Conservation (phyloP, 1,139 yeast genomes). For the Ogataea hybrid region DNA sequence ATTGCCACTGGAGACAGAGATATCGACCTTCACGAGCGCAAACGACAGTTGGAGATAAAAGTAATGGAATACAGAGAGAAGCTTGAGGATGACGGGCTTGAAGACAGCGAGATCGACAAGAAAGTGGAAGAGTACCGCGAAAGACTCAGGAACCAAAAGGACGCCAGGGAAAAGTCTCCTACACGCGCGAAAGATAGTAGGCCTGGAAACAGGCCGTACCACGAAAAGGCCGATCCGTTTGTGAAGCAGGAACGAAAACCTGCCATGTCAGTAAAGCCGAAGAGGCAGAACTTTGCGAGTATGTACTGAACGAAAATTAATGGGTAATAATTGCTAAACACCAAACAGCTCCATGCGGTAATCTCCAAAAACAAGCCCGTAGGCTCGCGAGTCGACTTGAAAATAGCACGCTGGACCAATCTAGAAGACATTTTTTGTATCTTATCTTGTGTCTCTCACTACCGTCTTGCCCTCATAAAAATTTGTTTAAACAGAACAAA, state of each 20-base stretch:
- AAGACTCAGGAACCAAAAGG: slow-evolving; percentile 2
- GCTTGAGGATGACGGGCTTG: slow-evolving; percentile 46
- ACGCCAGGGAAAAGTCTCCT: slow-evolving; percentile 3
- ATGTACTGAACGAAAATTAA: slow-evolving; percentile 9
- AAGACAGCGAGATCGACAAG: slow-evolving; percentile 21
- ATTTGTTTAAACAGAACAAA: slow-evolving; percentile 15
- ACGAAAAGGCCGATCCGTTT: slow-evolving; percentile 20
- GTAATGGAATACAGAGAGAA: slow-evolving; percentile 55
- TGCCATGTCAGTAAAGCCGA: neutral
- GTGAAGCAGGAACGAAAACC: neutral
- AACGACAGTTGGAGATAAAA: slow-evolving; percentile 50
- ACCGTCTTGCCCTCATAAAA: slow-evolving; percentile 14
- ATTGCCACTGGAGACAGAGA: slow-evolving; percentile 39
- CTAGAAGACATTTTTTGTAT: neutral
- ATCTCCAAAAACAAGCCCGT: neutral
- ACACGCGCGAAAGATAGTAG: slow-evolving; percentile 3
- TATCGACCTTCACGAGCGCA: slow-evolving; percentile 44
- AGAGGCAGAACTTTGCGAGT: neutral
- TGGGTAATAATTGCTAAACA: no score
- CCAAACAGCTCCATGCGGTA: no score
- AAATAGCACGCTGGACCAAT: neutral
- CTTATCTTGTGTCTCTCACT: slow-evolving; percentile 11
- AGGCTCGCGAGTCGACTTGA: neutral
- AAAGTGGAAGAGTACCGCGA: slow-evolving; percentile 18
- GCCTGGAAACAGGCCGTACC: slow-evolving; percentile 10